Evolutionary conservation across 225 moss, liverwort and hornwort genomes (phyloP).

Genomic region (Ulota crispa): DNA sequence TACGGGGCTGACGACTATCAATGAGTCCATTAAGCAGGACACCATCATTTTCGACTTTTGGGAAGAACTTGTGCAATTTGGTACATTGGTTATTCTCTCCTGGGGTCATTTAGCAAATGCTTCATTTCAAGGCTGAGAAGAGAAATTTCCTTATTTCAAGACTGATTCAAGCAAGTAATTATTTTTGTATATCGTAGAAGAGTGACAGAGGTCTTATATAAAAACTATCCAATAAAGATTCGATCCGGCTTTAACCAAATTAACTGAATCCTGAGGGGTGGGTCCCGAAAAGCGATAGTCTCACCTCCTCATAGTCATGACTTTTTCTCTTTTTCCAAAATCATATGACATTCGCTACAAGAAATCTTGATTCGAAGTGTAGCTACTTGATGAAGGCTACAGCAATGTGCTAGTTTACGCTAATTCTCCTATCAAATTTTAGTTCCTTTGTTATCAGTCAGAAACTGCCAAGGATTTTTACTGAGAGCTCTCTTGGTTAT

Average conservation of each 20-base stretch:
- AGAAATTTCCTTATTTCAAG: neutral
- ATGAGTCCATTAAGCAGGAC: neutral
- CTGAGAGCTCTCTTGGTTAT: neutral
- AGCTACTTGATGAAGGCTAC: neutral
- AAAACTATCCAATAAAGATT: neutral
- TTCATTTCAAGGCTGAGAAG: neutral
- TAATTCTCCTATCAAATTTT: neutral
- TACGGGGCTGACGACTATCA: neutral
- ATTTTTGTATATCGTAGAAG: neutral
- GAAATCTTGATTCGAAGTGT: neutral
- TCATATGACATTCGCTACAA: neutral
- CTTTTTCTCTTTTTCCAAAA: neutral
- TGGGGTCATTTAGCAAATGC: neutral
- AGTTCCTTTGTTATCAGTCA: neutral
- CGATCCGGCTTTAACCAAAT: neutral
- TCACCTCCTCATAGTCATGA: neutral
- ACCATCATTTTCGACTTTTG: neutral
- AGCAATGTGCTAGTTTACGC: neutral
- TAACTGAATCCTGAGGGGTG: neutral
- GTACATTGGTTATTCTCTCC: slow-evolving; percentile 1
- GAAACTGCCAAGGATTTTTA: neutral
- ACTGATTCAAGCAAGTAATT: neutral
- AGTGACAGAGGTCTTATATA: neutral
- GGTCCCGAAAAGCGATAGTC: neutral
- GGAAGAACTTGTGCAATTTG: slow-evolving; percentile 7